phyloP scores from a whole-genome alignment of 2,329 filamentous ascomycete genomes.

The Cladophialophora bantiana region DNA sequence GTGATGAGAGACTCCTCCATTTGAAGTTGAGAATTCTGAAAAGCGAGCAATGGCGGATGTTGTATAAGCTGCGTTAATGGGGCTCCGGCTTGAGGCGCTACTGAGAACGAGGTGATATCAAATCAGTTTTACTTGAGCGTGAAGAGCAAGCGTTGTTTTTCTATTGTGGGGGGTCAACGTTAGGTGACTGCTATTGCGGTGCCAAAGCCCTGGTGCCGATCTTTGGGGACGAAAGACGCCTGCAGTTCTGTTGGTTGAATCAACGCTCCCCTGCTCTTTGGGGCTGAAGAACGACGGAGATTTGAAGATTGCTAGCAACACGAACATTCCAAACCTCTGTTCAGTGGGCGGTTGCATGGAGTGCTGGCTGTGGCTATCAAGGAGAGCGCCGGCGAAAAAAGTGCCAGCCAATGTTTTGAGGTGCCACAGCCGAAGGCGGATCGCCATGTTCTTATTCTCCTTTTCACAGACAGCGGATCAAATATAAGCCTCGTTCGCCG shows the following conservation, averaged over 20 bases:
- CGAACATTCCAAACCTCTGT: background rate
- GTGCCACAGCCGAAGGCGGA: background rate
- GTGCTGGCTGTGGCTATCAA: background rate
- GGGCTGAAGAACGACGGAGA: background rate
- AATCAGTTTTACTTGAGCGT: background rate
- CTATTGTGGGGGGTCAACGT: background rate
- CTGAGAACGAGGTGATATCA: conserved; percentile 1
- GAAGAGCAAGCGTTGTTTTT: conserved; percentile 6
- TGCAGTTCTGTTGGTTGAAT: background rate
- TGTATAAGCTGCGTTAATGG: background rate
- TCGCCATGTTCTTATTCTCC: too few relatives aligned
- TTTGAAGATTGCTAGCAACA: background rate
- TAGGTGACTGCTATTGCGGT: background rate
- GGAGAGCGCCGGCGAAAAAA: background rate
- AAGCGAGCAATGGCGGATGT: background rate
- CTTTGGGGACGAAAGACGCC: background rate
- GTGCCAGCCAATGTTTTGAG: background rate
- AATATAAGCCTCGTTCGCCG: too few relatives aligned
- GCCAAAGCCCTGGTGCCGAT: background rate
- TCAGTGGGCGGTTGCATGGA: background rate
- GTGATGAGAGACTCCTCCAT: background rate
- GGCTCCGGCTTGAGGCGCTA: background rate
- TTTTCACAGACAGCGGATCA: too few relatives aligned
- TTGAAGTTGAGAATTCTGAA: background rate
- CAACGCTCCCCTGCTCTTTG: background rate